phyloP scores from a whole-genome alignment of 2,329 filamentous ascomycete genomes.

The Lachnellula subtilissima region DNA sequence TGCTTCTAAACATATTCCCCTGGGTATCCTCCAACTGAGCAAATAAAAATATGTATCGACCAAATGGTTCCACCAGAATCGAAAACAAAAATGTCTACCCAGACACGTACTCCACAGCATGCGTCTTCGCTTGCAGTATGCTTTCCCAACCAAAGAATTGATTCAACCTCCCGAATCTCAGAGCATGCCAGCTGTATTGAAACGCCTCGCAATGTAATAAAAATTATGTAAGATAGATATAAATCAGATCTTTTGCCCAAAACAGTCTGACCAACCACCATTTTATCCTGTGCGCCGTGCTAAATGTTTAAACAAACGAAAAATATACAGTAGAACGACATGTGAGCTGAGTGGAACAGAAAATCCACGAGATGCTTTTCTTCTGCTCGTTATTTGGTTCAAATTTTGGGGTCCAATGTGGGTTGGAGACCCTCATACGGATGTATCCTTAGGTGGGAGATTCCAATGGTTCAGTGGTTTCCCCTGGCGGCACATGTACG shows the following conservation, averaged over 20 bases:
- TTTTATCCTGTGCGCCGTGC: conserved; percentile 19
- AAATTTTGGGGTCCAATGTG: conserved; percentile 3
- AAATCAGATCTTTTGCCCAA: conserved; percentile 8
- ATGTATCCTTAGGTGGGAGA: not conserved
- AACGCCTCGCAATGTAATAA: conserved; percentile 6
- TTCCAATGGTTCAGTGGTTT: not conserved
- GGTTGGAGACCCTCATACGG: not conserved
- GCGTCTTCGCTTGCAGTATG: not conserved
- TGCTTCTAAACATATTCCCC: not conserved
- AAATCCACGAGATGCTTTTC: conserved; percentile 3
- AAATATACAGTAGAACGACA: conserved; percentile 23
- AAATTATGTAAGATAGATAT: conserved; percentile 13
- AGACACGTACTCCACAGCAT: not conserved
- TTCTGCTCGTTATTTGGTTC: conserved; percentile 8
- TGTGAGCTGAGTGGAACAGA: conserved; percentile 3
- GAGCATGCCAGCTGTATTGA: conserved; percentile 14
- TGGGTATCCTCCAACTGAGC: not conserved
- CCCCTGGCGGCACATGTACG: not conserved
- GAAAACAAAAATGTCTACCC: not conserved
- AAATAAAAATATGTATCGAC: not conserved
- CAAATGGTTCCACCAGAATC: not conserved
- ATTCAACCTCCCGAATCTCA: conserved; percentile 5
- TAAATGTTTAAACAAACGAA: conserved; percentile 10
- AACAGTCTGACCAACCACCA: conserved; percentile 1
- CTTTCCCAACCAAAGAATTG: conserved; percentile 2